Evolutionary conservation across 2,329 filamentous ascomycete genomes (phyloP).

Genomic region (Chaetomium olivaceum): DNA sequence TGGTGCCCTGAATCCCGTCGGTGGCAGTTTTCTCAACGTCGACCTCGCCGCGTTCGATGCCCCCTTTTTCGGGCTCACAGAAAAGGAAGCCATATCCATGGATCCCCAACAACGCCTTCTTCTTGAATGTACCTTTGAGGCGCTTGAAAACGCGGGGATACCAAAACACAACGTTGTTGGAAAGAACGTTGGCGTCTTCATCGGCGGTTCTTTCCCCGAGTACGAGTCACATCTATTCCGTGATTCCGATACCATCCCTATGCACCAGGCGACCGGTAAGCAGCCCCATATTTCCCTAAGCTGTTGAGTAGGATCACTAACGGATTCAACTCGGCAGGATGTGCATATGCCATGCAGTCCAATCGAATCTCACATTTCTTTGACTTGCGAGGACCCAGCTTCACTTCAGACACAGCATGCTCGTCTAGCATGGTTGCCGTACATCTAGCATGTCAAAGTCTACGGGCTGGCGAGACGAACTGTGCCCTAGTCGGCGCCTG

Average conservation of each 20-base stretch:
- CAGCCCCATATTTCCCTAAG: background rate
- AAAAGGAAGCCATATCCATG: slow-evolving; percentile 53
- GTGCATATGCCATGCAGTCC: slow-evolving; percentile 53
- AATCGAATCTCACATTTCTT: slow-evolving; percentile 59
- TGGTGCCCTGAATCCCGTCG: slow-evolving; percentile 42
- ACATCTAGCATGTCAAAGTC: slow-evolving; percentile 52
- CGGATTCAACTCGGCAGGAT: slow-evolving; percentile 38
- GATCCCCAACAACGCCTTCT: slow-evolving; percentile 57
- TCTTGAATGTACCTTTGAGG: slow-evolving; percentile 56
- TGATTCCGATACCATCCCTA: slow-evolving; percentile 50
- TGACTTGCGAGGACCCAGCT: slow-evolving; percentile 54
- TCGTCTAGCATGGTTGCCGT: slow-evolving; percentile 53
- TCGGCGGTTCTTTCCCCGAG: slow-evolving; percentile 51
- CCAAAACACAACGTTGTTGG: slow-evolving; percentile 50
- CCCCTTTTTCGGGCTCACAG: slow-evolving; percentile 54
- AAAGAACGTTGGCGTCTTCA: slow-evolving; percentile 51
- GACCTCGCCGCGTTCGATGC: slow-evolving; percentile 53
- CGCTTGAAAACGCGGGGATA: slow-evolving; percentile 54
- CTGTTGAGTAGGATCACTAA: background rate
- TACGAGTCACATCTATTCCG: slow-evolving; percentile 49
- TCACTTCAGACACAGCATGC: slow-evolving; percentile 55
- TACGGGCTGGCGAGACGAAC: slow-evolving; percentile 48
- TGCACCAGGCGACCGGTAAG: slow-evolving; percentile 54
- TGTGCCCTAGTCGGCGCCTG: slow-evolving; percentile 51
- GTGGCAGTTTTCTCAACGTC: slow-evolving; percentile 47